Conservation (phyloP, 2,329 filamentous ascomycete species). For the Talaromyces marneffei region DNA sequence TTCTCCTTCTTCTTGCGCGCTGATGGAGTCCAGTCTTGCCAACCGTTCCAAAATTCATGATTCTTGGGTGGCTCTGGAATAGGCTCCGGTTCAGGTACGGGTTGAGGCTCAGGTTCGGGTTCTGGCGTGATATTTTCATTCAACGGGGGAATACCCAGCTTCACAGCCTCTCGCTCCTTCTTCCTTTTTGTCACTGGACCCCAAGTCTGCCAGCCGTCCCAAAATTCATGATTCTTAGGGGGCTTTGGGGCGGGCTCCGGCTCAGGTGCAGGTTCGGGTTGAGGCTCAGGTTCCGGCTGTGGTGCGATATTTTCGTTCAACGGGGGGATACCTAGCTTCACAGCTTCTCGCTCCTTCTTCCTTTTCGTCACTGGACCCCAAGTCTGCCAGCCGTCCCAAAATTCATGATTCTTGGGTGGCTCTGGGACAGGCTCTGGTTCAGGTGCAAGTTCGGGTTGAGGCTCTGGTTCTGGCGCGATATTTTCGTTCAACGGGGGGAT, state of each 20-base stretch:
- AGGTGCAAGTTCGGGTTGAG: constrained; percentile 16
- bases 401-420: constrained; percentile 7
- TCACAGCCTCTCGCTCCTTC: constrained; percentile 3
- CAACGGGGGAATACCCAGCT: constrained; percentile 7
- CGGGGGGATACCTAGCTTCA: constrained; percentile 6
- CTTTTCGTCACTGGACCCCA: not conserved
- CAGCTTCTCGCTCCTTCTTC: constrained; percentile 8
- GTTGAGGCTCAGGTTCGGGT: not conserved
- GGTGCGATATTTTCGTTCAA: constrained; percentile 1
- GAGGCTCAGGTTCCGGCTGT: too few species aligned
- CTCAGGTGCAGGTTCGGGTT: constrained; percentile 18
- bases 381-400: constrained; percentile 9
- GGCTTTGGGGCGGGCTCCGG: constrained; percentile 2
- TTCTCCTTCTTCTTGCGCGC: constrained; percentile 8
- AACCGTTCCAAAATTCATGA: constrained; percentile 18
- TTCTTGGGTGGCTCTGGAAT: constrained; percentile 20
- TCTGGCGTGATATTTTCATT: constrained; percentile 2
- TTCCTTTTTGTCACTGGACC: constrained; percentile 1
- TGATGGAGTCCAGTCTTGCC: not conserved
- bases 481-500: constrained; percentile 10
- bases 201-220: constrained; percentile 9
- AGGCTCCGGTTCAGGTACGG: constrained; percentile 21
- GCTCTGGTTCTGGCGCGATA: too few species aligned
- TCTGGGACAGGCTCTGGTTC: constrained; percentile 10
- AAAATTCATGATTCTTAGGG: constrained; percentile 9